A percentile compares a stretch with the other conserved stretches of the same genome.
Conservation (phyloP, 495 filamentous ascomycete genomes). For the Podospora fimiseda region DNA sequence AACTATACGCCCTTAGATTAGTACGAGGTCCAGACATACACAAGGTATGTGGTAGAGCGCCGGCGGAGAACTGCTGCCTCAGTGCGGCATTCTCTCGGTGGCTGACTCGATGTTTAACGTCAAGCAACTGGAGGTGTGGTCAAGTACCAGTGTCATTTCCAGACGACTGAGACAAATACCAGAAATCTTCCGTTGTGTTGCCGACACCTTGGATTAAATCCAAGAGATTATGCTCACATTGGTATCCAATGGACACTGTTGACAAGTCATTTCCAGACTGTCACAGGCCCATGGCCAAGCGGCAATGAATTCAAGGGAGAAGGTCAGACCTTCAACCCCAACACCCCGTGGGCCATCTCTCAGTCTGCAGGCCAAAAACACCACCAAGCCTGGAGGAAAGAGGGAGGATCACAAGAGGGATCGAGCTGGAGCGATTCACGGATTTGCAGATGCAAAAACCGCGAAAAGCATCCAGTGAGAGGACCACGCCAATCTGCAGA, state of each 20-base stretch:
- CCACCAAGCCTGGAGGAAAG: constrained; percentile 40
- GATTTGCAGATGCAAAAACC: constrained; percentile 11
- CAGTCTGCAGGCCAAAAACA: constrained; percentile 35
- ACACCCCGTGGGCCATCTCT: constrained; percentile 61
- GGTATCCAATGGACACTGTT: constrained; percentile 20
- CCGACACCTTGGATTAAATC: constrained; percentile 65
- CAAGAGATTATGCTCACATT: constrained; percentile 49
- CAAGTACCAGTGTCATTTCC: too few relatives aligned
- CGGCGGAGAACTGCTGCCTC: constrained; percentile 82
- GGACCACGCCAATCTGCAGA: constrained; percentile 64
- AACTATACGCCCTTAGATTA: constrained; percentile 51
- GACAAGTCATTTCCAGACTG: constrained; percentile 2
- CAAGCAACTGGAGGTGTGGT: constrained; percentile 65
- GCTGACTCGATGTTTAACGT: constrained; percentile 76
- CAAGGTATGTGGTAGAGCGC: constrained; percentile 61
- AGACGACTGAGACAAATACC: constrained; percentile 21
- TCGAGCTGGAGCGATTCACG: constrained; percentile 65
- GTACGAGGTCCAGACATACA: constrained; percentile 64
- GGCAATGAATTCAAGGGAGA: constrained; percentile 84
- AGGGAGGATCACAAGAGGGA: constrained; percentile 58
- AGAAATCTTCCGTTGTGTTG: constrained; percentile 68
- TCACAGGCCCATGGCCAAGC: constrained; percentile 30
- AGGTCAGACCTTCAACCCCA: constrained; percentile 67
- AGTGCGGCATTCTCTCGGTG: constrained; percentile 87
- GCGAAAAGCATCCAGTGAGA: constrained; percentile 64